Evolutionary conservation across 768 basidiomycete genomes (phyloP), one percentile per base, ranked within the genome.

Genomic region (Leccinellum albellum): DNA sequence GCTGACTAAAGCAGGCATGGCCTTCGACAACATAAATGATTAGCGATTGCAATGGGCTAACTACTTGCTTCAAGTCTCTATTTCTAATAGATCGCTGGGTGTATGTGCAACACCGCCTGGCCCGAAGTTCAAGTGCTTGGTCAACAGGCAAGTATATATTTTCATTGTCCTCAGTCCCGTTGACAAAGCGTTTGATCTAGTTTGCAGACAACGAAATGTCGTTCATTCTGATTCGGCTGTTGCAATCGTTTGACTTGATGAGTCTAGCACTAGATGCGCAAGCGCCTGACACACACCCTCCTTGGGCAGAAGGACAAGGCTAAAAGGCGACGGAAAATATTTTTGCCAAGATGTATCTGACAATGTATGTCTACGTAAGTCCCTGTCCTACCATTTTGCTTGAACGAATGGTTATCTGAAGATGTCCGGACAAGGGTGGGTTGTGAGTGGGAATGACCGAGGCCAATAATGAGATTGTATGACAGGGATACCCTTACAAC

Each of bases 191-290:
- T 54, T 50, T 14, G 37, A 8, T 21, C 33, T 0, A 83, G 80
- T 82, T 82, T 55, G 82, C 82, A 1, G 82, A 82, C 61, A 81
- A 82, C 58, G 82, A 82, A 59, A 64, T 83, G 70, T 86, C 85
- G 1, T 86, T 85, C 71, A 76, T 86, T 66, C 66, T 87, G 51
- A 77, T 88, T 53, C 78, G 83, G 3, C 74, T 88, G 26, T 69
- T 87, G n/a, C 86, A 88, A 64, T 74, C 72, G 40, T 87, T 87
- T 68, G 73, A 74, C 0, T 74, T 74, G 0, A 70, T 87, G 44
- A 66, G 70, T 5, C 73, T 86, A 12, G 80, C 78, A 28, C 68
- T 73, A 12, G 76, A 76, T 1, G 76, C 82, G 0, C 74, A 78
- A 51, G 79, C 78, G 1, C 75, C 76, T 0, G 78, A 74, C 14